Base-by-base conservation (phyloP, 164 flowering plant species). In the Saururus chinensis region DNA sequence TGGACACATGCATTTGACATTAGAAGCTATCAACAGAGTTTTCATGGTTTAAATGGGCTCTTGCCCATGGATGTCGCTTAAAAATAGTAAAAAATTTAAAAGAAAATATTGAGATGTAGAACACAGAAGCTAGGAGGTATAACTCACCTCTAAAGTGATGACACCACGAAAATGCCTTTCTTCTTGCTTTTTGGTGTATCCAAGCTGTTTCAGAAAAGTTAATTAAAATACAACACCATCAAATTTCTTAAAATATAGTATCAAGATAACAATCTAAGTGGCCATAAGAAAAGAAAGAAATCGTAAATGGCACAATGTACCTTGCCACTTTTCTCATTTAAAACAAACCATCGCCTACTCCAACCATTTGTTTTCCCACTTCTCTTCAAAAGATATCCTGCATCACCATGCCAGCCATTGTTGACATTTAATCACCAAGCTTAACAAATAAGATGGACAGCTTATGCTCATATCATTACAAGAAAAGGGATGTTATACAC, bases 141-240 rank as follows among this genome's bases (percentile, higher is more conserved):
- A 30, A 40, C 71, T 61, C 77, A 95, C 99, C 96, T 95, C 97
- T 78, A 95, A 79, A 49, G 83, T 80, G 57, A 95, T 84, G 57
- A 89, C 93, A 56, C 96, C 99, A 52, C 85, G 99, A 62, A 95
- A 95, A 73, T 84, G 87, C 54, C 82, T 77, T 72, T 95, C 99
- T 64, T 95, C 99, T 80, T 87, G 90, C 68, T 89, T 95, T 77
- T 95, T 95, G 40, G 99, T 95, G 77, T 95, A 95, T 40, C 96
- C 98, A 76, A 95, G 90, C 98, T 95, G 86, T 68, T 73, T 59
- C 61, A 74, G 40, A 26, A 56, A 23, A 26, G 16, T 24, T n/a
- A 57, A 26, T 24, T 25, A 22, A 48, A n/a, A 56, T 5, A 51
- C 19, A 52, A 12, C 17, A 13, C 11, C 17, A 35, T 24, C 12